Evolutionary conservation across 225 moss, liverwort and hornwort genomes (phyloP).

Genomic region (Marchantia polymorpha): DNA sequence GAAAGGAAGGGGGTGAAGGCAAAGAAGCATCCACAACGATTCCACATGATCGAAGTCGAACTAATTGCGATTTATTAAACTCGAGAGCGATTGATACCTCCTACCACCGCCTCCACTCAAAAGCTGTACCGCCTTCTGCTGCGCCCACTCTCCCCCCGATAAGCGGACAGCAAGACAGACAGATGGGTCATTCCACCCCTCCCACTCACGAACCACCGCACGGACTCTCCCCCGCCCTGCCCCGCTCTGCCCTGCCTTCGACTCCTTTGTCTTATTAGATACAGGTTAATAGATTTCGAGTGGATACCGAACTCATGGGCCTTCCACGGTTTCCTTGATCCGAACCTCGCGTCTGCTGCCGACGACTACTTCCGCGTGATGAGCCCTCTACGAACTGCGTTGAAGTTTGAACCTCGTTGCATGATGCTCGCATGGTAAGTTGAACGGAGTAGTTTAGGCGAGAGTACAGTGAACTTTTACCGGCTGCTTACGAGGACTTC

Average conservation of each 20-base stretch:
- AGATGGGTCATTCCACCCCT: background rate
- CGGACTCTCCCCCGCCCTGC: background rate
- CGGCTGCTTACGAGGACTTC: no score
- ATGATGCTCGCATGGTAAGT: no score
- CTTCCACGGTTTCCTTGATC: no score
- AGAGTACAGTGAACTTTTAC: no score
- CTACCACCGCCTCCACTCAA: slow-evolving; percentile 4
- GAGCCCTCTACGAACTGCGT: no score
- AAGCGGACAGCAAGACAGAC: slow-evolving; percentile 11
- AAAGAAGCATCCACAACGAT: background rate
- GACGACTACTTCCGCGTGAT: no score
- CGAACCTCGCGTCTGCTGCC: no score
- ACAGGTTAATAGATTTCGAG: no score
- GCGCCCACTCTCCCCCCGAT: background rate
- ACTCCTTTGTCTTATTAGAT: no score
- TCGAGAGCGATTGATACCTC: background rate
- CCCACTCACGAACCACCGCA: slow-evolving; percentile 1
- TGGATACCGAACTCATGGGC: no score
- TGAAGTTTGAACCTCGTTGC: no score
- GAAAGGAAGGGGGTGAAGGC: background rate
- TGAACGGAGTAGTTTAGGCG: no score
- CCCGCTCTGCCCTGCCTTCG: background rate
- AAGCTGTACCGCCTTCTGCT: background rate
- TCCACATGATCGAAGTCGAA: background rate
- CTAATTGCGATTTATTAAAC: slow-evolving; percentile 9